Evolutionary conservation across 768 basidiomycete species (phyloP), one percentile per base, ranked within the genome.

Genomic region (Russula griseocarnosa): DNA sequence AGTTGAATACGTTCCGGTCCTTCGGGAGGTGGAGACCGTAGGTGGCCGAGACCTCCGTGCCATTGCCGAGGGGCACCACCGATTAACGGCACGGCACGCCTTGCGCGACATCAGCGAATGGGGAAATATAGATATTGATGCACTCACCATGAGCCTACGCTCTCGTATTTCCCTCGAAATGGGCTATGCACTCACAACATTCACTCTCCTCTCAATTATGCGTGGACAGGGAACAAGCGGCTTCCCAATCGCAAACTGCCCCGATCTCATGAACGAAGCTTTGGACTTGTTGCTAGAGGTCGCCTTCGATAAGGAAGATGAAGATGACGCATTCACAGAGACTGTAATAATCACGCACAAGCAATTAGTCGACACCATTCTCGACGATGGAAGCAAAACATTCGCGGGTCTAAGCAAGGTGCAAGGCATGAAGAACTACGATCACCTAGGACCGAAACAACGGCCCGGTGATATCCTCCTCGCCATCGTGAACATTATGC

Each of bases 101-200:
- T 88, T 70, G 82, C 89, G 62, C 22, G 84, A 87, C 56, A 81
- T 92, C 66, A 86, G 87, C 71, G 92, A 95, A 58, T 92, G 94
- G 86, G 94, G 92, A 24, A 81, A 79, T 9, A 84, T 96, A 55
- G 95, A 98, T 70, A 86, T 98, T 62, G 94, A 97, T 71, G 86
- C 86, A n/a, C 80, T 99, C 55, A 87, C 86, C n/a, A 87, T 99
- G 88, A 90, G 91, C 34, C 77, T 99, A 46, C 88, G 94, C 36
- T 96, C 91, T 40, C 81, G 95, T 40, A 76, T 98, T 47, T 81
- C 86, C 10, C 80, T 84, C 52, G 96, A 99, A 74, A 77, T 95
- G 58, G 88, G 94, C 4, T 98, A 94, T 72, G 92, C 90, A 5
- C 76, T 99, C 68, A 93, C 94, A 24, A 91, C 92, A 5, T 79